Evolutionary conservation across 495 filamentous ascomycete genomes (phyloP).

Genomic region (Podospora pseudopauciseta): DNA sequence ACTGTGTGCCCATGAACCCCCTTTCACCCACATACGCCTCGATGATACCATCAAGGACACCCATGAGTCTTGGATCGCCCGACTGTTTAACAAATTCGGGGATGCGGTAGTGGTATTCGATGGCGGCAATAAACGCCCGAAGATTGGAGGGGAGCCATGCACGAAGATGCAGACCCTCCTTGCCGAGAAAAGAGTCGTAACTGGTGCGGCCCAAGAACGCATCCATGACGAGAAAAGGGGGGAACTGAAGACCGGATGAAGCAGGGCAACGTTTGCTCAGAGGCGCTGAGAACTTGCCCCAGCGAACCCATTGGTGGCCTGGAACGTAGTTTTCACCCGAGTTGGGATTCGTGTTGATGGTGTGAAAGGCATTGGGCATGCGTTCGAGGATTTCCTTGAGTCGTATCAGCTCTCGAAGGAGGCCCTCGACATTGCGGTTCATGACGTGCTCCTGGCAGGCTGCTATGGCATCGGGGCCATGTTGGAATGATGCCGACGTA

Average conservation of each 20-base stretch:
- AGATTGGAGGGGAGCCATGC: conserved; percentile 50
- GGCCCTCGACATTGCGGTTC: conserved; percentile 46
- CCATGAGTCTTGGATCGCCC: conserved; percentile 43
- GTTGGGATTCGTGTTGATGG: conserved; percentile 51
- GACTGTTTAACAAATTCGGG: conserved; percentile 47
- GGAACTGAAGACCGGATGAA: conserved; percentile 48
- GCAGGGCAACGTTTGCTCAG: conserved; percentile 51
- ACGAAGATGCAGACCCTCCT: conserved; percentile 46
- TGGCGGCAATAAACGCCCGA: conserved; percentile 49
- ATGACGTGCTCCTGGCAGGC: conserved; percentile 52
- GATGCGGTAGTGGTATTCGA: conserved; percentile 49
- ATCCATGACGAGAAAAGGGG: conserved; percentile 51
- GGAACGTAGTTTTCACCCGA: conserved; percentile 46
- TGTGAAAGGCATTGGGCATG: conserved; percentile 49
- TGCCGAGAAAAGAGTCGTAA: conserved; percentile 48
- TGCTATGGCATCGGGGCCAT: conserved; percentile 44
- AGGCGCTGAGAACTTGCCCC: conserved; percentile 49
- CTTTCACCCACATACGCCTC: conserved; percentile 49
- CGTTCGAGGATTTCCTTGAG: conserved; percentile 51
- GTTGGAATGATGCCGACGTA: conserved; percentile 44
- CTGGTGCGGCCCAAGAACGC: conserved; percentile 49
- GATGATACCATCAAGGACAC: conserved; percentile 47
- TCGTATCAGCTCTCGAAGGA: conserved; percentile 45
- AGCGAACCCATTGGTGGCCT: conserved; percentile 41
- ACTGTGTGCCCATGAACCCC: conserved; percentile 52